Conservation (phyloP, 2,329 filamentous ascomycete species). For the Thielaviopsis ethacetica region DNA sequence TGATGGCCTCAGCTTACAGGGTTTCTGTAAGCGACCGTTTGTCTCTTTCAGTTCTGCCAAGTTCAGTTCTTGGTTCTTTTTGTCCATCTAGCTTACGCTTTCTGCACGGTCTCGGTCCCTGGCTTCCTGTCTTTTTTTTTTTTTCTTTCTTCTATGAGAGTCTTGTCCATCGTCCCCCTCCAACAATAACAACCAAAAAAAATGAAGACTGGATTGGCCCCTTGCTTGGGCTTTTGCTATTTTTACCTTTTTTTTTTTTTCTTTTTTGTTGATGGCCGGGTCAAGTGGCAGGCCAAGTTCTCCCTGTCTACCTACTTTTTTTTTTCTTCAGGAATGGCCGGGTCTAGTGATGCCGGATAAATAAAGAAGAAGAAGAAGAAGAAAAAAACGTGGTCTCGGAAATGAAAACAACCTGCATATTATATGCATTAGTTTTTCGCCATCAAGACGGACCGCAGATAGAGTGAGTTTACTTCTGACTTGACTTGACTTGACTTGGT, state of each 20-base stretch:
- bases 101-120: not conserved
- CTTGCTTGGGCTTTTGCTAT: not conserved
- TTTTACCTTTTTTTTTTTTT: not conserved
- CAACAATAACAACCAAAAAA: not conserved
- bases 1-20: not conserved
- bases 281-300: not conserved
- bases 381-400: too few species aligned
- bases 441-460: too few species aligned
- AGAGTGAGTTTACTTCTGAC: too few species aligned
- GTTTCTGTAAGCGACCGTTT: not conserved
- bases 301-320: not conserved
- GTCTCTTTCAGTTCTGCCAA: too few species aligned
- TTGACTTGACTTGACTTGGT: too few species aligned
- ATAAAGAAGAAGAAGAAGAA: too few species aligned
- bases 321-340: not conserved
- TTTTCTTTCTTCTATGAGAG: not conserved
- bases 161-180: too few species aligned
- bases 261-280: not conserved
- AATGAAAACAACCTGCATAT: too few species aligned
- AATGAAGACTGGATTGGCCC: too few species aligned
- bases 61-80: too few species aligned
- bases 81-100: not conserved
- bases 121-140: not conserved
- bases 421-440: too few species aligned
- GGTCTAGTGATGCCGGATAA: too few species aligned